Evolutionary conservation across 805 yeast genomes (phyloP).

Genomic region (Myxozyma neglecta): DNA sequence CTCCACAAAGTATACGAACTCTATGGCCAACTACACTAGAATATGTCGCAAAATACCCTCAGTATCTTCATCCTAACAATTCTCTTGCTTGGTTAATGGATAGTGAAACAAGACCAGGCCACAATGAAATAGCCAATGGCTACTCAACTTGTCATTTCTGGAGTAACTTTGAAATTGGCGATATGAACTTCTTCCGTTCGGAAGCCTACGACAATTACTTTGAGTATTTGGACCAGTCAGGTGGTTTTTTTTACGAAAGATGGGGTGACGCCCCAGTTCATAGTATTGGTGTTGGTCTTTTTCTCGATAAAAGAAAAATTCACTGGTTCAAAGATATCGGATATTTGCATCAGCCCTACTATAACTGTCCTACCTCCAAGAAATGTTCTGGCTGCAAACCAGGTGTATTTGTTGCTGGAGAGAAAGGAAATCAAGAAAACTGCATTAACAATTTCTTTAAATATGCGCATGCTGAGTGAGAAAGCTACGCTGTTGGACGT

Average conservation of each 20-base stretch:
- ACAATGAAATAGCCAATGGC: constrained; percentile 52
- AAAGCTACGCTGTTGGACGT: neutral
- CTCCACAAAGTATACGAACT: constrained; percentile 59
- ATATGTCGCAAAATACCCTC: constrained; percentile 56
- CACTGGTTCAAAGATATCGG: constrained; percentile 92
- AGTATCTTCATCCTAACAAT: constrained; percentile 59
- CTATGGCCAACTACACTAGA: constrained; percentile 71
- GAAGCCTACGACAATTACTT: constrained; percentile 68
- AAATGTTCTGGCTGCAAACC: constrained; percentile 53
- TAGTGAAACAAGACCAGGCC: constrained; percentile 53
- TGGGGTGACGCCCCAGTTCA: constrained; percentile 97
- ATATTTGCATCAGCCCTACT: constrained; percentile 71
- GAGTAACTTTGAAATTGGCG: constrained; percentile 85
- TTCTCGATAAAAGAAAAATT: constrained; percentile 62
- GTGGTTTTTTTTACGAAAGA: constrained; percentile 85
- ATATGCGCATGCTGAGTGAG: constrained; percentile 29
- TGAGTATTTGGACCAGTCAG: constrained; percentile 60
- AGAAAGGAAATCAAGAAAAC: constrained; percentile 61
- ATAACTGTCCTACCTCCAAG: constrained; percentile 67
- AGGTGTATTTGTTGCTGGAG: constrained; percentile 57
- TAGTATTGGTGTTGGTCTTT: constrained; percentile 69
- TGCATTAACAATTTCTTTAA: constrained; percentile 73
- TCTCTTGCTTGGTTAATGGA: constrained; percentile 65
- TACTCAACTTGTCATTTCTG: constrained; percentile 82
- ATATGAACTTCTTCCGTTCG: constrained; percentile 74